phyloP scores from a whole-genome alignment of 192 early-diverging fungal genomes.

The Phycomyces blakesleeanus region DNA sequence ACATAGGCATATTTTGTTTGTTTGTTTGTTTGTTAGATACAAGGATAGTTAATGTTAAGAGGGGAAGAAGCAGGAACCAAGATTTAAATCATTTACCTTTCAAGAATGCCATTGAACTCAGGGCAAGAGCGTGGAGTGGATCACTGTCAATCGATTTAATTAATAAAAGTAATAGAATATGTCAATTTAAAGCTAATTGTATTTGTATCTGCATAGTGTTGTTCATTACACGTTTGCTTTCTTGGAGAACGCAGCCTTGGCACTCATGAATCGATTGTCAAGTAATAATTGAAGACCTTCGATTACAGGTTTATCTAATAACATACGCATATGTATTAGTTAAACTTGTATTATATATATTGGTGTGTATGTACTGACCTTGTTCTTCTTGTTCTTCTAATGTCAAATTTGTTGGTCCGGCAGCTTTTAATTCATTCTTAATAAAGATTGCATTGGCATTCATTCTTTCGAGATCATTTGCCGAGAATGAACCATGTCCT shows the following conservation, averaged over 20 bases:
- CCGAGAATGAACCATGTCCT: background rate
- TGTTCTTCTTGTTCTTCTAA: conserved; percentile 31
- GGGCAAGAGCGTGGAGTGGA: conserved; percentile 49
- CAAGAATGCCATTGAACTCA: conserved; percentile 49
- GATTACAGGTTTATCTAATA: conserved; percentile 27
- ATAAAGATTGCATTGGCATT: conserved; percentile 18
- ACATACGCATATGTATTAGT: no score
- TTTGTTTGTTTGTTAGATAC: no score
- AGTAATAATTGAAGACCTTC: conserved; percentile 24
- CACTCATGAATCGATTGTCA: conserved; percentile 32
- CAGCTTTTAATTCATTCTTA: conserved; percentile 16
- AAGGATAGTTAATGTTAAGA: no score
- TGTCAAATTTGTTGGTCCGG: conserved; percentile 17
- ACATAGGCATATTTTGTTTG: no score
- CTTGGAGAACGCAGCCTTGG: conserved; percentile 18
- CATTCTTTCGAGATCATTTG: conserved; percentile 10
- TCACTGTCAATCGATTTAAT: conserved; percentile 27
- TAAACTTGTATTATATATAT: no score
- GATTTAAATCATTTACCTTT: conserved; percentile 36
- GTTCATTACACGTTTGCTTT: conserved; percentile 24
- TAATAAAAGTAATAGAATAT: no score
- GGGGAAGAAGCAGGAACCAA: conserved; percentile 11
- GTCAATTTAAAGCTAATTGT: background rate
- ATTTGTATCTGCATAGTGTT: background rate
- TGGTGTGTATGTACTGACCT: conserved; percentile 16